Evolutionary conservation across 331 rosid species (phyloP).

Genomic region (Cydonia oblonga): DNA sequence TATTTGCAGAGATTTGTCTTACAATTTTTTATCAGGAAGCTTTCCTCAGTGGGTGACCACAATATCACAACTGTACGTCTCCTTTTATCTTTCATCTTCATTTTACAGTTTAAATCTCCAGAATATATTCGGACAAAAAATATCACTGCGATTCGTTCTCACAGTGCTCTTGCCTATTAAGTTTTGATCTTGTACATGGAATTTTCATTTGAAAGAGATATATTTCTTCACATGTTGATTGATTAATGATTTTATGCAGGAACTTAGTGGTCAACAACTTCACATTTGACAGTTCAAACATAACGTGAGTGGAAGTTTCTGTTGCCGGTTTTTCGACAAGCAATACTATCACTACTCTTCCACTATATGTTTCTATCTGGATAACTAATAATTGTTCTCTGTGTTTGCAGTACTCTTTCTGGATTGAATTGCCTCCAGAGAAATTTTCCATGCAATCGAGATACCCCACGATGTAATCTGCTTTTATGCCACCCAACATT

Average conservation of each 20-base stretch:
- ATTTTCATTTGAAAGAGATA: not conserved
- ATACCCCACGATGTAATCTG: slow-evolving; percentile 8
- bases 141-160: not conserved
- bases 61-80: not conserved
- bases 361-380: not conserved
- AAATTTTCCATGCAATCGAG: slow-evolving; percentile 18
- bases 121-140: not conserved
- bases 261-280: slow-evolving; percentile 24
- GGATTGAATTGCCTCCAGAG: slow-evolving; percentile 23
- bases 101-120: not conserved
- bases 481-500: not conserved
- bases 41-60: slow-evolving; percentile 5
- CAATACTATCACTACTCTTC: not conserved
- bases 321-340: no score
- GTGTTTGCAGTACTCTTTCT: slow-evolving; percentile 4
- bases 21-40: slow-evolving; percentile 51
- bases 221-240: not conserved
- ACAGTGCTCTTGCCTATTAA: not conserved
- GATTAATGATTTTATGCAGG: slow-evolving; percentile 9
- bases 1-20: slow-evolving; percentile 61
- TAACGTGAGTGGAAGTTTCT: slow-evolving; percentile 4
- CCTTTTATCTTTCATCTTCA: not conserved
- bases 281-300: not conserved
- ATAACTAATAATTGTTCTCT: not conserved
- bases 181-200: not conserved